These are phyloP conservation scores for Colletotrichum falcatum DNA, from an alignment of 2,329 filamentous ascomycete species.

Conservation along the genomic window DNA sequence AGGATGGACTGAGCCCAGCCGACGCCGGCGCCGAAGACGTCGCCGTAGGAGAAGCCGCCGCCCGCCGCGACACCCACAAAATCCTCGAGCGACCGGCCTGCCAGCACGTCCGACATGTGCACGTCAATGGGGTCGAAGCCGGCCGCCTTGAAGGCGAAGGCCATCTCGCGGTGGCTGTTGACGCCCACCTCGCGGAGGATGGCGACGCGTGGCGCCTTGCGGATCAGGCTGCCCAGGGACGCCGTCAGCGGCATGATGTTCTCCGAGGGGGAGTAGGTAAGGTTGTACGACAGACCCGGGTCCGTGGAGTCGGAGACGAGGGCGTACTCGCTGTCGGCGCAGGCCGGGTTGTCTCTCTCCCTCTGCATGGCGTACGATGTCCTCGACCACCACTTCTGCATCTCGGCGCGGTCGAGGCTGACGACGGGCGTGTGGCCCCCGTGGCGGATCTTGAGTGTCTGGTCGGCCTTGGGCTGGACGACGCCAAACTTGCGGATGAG, in stretches of 20 bases:
- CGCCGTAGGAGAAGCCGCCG: conserved; percentile 95
- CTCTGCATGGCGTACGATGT: conserved; percentile 94
- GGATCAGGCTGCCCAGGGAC: conserved; percentile 64
- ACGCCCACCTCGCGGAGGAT: conserved; percentile 96
- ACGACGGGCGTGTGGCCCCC: conserved; percentile 74
- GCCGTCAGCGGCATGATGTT: conserved; percentile 75
- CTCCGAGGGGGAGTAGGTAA: conserved; percentile 84
- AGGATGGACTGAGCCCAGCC: conserved; percentile 97
- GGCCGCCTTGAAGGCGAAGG: conserved; percentile 91
- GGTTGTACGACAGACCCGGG: conserved; percentile 85
- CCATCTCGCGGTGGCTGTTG: conserved; percentile 97
- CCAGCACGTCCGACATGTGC: conserved; percentile 94
- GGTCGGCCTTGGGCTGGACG: conserved; percentile 76
- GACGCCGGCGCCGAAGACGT: conserved; percentile 87
- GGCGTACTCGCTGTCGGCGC: conserved; percentile 85
- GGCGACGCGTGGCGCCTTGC: conserved; percentile 78
- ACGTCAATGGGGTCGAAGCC: conserved; percentile 94
- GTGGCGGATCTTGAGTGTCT: conserved; percentile 82
- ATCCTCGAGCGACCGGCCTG: conserved; percentile 80
- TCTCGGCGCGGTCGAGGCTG: conserved; percentile 74
- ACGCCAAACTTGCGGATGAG: conserved; percentile 87
- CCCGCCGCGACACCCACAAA: conserved; percentile 94
- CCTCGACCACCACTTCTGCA: conserved; percentile 89
- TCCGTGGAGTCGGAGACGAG: conserved; percentile 80
- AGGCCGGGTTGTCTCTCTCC: conserved; percentile 87